phyloP scores from a whole-genome alignment of 139 green algal genomes.

The Dunaliella primolecta region DNA sequence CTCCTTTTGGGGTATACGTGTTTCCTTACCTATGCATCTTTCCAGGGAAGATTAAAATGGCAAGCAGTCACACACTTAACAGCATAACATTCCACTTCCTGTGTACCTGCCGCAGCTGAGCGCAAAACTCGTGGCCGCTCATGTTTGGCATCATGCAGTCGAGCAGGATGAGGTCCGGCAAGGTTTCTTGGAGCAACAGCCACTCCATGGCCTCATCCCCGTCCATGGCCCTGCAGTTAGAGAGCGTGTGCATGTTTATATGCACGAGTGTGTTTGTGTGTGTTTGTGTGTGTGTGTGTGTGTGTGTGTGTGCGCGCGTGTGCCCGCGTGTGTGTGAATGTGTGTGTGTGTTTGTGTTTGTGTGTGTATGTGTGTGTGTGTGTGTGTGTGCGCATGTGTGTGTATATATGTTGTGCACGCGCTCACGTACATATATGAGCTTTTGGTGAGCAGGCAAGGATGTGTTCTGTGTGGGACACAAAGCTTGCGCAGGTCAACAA shows the following conservation, averaged over 20 bases:
- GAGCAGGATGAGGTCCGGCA: slow-evolving; percentile 60
- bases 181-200: slow-evolving; percentile 22
- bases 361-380: neutral
- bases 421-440: too few relatives aligned
- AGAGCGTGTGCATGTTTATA: too few relatives aligned
- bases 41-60: too few relatives aligned
- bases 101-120: slow-evolving; percentile 31
- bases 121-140: slow-evolving; percentile 51
- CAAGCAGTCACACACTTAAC: too few relatives aligned
- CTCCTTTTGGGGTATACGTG: too few relatives aligned
- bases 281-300: neutral
- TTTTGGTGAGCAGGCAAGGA: too few relatives aligned
- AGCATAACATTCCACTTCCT: neutral
- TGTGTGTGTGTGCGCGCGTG: neutral
- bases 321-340: neutral
- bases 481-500: too few relatives aligned
- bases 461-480: too few relatives aligned
- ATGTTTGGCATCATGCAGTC: slow-evolving; percentile 62
- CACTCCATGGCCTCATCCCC: slow-evolving; percentile 33
- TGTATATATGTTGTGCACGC: too few relatives aligned
- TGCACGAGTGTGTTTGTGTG: neutral
- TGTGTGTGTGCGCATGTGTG: neutral
- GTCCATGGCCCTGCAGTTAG: slow-evolving; percentile 37
- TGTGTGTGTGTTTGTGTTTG: neutral
- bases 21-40: too few relatives aligned